Conservation (phyloP, 108 stramenopile genomes). For the Skeletonema grethae region DNA sequence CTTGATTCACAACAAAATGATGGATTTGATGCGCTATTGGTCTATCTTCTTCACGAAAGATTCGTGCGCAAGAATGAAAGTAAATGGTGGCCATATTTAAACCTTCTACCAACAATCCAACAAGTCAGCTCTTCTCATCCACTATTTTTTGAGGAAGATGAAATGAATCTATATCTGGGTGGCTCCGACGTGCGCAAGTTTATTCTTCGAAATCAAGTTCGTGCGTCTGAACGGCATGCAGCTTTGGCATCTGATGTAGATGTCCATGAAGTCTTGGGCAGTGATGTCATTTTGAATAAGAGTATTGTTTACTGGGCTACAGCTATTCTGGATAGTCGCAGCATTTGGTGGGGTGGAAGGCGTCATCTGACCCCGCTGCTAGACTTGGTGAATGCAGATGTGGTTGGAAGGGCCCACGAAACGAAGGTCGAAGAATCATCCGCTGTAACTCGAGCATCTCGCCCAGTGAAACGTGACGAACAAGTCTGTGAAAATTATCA, state of each 20-base stretch:
- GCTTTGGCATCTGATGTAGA: conserved; percentile 42
- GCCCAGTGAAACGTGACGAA: conserved; percentile 50
- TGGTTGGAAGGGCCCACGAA: conserved; percentile 19
- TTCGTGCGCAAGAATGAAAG: conserved; percentile 53
- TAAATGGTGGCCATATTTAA: conserved; percentile 74
- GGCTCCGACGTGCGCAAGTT: conserved; percentile 45
- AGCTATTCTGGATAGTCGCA: conserved; percentile 67
- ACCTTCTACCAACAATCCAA: conserved; percentile 55
- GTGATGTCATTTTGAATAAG: conserved; percentile 52
- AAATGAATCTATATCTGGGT: conserved; percentile 38
- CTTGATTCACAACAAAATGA: conserved; percentile 34
- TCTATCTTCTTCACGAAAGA: conserved; percentile 66
- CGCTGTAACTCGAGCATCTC: conserved; percentile 60
- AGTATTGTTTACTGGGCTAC: conserved; percentile 61
- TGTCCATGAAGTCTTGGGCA: conserved; percentile 35
- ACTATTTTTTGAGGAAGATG: conserved; percentile 44
- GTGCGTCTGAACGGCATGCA: conserved; percentile 20
- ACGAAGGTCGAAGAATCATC: conserved; percentile 21
- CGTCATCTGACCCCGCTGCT: conserved; percentile 82
- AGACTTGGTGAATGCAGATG: conserved; percentile 70
- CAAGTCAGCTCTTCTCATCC: conserved; percentile 45
- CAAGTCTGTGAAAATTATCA: conserved; percentile 81
- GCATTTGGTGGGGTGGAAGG: conserved; percentile 80
- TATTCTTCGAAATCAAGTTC: conserved; percentile 27
- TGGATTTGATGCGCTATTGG: conserved; percentile 58